Evolutionary conservation across 2,329 filamentous ascomycete genomes (phyloP), one percentile per base, ranked within the genome.

Genomic region (Diaporthe vexans): DNA sequence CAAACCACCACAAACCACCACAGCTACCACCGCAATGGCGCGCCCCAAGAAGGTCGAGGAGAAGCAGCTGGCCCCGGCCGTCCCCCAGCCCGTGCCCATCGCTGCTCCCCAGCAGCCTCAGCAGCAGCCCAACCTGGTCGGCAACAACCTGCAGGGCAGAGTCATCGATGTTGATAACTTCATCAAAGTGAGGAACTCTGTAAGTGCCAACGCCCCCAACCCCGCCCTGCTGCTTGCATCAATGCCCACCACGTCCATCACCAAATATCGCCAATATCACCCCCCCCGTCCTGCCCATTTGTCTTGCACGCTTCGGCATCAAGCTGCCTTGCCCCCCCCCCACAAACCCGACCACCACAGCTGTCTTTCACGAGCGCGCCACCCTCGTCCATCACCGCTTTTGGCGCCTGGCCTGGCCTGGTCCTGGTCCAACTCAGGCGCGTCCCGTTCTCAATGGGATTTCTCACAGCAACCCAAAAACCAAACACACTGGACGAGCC

Each of bases 151-250:
- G 29, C 74, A 75, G 71, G 67, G 72, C 73, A 84, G 86, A 79
- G 84, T 86, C 56, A 90, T 94, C 77, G 91, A 94, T 76, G 88
- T 93, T 73, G 92, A 94, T 74, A 93, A 94, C 83, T 96, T 96
- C 82, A 89, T 94, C 75, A 89, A 92, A 81, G 94, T 95, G 65
- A 91, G 94, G 80, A 94, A 97, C 82, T 92, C 91, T 82, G 95
- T 97, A 92, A 89, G 94, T 86, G 74, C 71, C 72, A 67, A 76
- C 73, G 75, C 71, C 76, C 74, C 52, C 74, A 17, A 59, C 75
- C 71, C 61, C 61, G 21, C 43, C 19, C 56, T 17, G 19, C 40
- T 19, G 11, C 35, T 26, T n/a, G 48, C 48, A 24, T 5, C 21
- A 26, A 24, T 51, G 48, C 48, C 48, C 48, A 17, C 48, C 48